Percentiles rank a stretch among this genome's conserved stretches.
phyloP scores from a whole-genome alignment of 305 asterid genomes.

The Fraxinus greggii region DNA sequence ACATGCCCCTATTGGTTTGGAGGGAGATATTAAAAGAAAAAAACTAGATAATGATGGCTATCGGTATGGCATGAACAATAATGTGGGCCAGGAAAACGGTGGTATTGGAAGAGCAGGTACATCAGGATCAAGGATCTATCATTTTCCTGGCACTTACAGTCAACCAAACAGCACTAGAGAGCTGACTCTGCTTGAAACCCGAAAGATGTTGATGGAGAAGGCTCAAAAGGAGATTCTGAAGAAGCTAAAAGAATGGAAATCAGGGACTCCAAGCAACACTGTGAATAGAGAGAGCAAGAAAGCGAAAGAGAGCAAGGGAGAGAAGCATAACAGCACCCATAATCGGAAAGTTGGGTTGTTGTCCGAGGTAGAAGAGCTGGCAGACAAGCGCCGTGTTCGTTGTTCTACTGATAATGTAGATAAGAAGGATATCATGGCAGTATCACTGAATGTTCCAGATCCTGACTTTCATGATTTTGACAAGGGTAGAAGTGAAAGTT shows the following conservation, averaged over 20 bases:
- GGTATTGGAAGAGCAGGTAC: conserved; percentile 25
- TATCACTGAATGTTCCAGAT: conserved; percentile 43
- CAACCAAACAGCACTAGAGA: conserved; percentile 50
- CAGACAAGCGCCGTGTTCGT: conserved; percentile 13
- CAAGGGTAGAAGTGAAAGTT: conserved; percentile 26
- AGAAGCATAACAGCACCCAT: conserved; percentile 17
- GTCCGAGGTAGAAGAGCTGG: conserved; percentile 21
- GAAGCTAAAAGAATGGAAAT: conserved; percentile 42
- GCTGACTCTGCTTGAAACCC: conserved; percentile 45
- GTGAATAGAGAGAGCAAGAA: conserved; percentile 30
- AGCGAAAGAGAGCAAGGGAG: conserved; percentile 42
- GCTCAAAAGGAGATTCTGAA: conserved; percentile 48
- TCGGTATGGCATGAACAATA: conserved; percentile 32
- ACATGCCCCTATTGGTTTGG: conserved; percentile 34
- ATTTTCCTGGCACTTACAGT: conserved; percentile 31
- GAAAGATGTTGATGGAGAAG: conserved; percentile 49
- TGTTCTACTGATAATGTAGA: conserved; percentile 20
- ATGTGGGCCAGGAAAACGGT: conserved; percentile 21
- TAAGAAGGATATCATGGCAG: conserved; percentile 14
- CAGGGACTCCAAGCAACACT: conserved; percentile 28
- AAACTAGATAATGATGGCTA: conserved; percentile 41
- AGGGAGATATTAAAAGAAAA: conserved; percentile 39
- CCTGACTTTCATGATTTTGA: conserved; percentile 39
- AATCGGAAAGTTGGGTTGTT: conserved; percentile 28
- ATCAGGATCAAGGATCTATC: conserved; percentile 36